These are phyloP conservation scores for Cryptosporidium parvum DNA, from an alignment of 169 alveolate genomes.

Conservation along the genomic window DNA sequence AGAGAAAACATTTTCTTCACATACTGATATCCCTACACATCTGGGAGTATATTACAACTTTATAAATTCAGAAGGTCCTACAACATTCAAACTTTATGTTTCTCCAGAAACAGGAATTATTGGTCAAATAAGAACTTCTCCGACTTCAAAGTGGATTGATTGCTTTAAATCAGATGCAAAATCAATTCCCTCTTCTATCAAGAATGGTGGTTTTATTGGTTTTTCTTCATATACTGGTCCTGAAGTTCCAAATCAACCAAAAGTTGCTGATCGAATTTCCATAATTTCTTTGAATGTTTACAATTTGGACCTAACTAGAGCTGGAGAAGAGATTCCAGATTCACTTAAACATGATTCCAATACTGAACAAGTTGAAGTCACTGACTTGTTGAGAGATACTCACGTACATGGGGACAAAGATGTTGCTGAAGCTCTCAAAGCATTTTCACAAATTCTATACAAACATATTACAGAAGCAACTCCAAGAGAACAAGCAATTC, in stretches of 20 bases:
- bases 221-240: constrained; percentile 77
- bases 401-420: constrained; percentile 77
- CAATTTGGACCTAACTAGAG: constrained; percentile 78
- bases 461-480: constrained; percentile 79
- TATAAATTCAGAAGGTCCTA: constrained; percentile 46
- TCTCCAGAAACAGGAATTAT: constrained; percentile 78
- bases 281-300: constrained; percentile 61
- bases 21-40: constrained; percentile 56
- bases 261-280: constrained; percentile 63
- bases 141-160: constrained; percentile 78
- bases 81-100: constrained; percentile 76
- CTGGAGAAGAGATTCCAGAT: constrained; percentile 77
- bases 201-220: constrained; percentile 79
- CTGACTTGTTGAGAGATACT: constrained; percentile 67
- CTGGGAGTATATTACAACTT: constrained; percentile 65
- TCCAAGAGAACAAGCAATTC: constrained; percentile 79
- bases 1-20: not conserved
- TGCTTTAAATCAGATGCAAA: constrained; percentile 76
- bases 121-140: constrained; percentile 78
- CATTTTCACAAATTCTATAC: constrained; percentile 76
- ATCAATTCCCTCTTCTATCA: constrained; percentile 52
- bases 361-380: constrained; percentile 48
- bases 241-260: constrained; percentile 18
- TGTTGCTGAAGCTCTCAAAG: constrained; percentile 77
- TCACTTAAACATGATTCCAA: constrained; percentile 44